Evolutionary conservation across 192 early-diverging fungal genomes (phyloP).

Genomic region (Backusella sp.): DNA sequence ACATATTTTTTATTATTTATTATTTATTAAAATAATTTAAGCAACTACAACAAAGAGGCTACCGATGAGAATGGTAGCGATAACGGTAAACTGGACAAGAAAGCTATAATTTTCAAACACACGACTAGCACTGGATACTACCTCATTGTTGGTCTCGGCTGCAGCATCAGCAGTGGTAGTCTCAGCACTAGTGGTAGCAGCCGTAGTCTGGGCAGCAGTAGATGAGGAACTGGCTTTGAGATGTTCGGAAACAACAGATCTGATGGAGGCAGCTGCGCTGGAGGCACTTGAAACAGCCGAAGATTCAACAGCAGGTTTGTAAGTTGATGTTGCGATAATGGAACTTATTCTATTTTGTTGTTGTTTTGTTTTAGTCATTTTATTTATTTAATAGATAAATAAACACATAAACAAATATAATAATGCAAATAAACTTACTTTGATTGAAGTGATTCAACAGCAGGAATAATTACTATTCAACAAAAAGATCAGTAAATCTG

Average conservation of each 20-base stretch:
- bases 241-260: too few relatives aligned
- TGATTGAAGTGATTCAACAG: not conserved
- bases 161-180: not conserved
- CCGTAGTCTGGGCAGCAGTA: not conserved
- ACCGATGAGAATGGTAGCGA: conserved; percentile 4
- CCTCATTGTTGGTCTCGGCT: not conserved
- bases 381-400: not conserved
- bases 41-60: conserved; percentile 13
- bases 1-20: not conserved
- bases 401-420: not conserved
- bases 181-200: not conserved
- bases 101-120: not conserved
- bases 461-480: not conserved
- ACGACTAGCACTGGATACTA: not conserved
- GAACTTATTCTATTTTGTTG: not conserved
- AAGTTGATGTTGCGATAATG: not conserved
- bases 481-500: not conserved
- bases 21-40: not conserved
- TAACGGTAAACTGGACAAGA: conserved; percentile 6
- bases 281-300: not conserved
- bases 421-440: not conserved
- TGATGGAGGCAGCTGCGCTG: not conserved
- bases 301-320: not conserved
- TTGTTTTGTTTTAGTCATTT: not conserved
- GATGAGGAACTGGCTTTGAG: not conserved